phyloP scores from a whole-genome alignment of 2,329 filamentous ascomycete species.

The Diaporthe sp. region DNA sequence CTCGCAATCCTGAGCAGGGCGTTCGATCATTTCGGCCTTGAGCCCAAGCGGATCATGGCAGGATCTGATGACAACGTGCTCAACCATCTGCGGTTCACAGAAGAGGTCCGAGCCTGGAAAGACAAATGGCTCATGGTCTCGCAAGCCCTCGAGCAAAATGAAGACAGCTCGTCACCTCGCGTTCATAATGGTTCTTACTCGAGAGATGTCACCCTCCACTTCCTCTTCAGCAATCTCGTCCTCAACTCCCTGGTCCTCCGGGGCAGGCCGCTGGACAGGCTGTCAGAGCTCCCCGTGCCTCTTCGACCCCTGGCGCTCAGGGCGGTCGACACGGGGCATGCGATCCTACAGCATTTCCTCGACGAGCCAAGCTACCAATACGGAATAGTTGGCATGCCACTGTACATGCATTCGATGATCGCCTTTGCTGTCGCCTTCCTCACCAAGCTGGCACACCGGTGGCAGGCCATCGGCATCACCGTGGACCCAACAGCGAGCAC shows the following conservation, averaged over 20 bases:
- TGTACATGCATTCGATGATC: slow-evolving; percentile 22
- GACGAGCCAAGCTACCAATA: slow-evolving; percentile 5
- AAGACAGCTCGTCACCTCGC: neutral
- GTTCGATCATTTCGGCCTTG: neutral
- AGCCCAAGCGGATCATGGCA: slow-evolving; percentile 7
- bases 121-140: slow-evolving; percentile 1
- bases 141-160: neutral
- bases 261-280: slow-evolving; percentile 3
- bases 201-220: neutral
- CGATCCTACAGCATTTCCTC: slow-evolving; percentile 11
- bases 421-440: slow-evolving; percentile 13
- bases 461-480: slow-evolving; percentile 8
- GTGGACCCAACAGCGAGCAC: slow-evolving; percentile 6
- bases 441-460: neutral
- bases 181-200: neutral
- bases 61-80: slow-evolving; percentile 15
- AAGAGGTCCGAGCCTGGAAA: slow-evolving; percentile 13
- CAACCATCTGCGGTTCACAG: slow-evolving; percentile 14
- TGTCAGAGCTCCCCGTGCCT: neutral
- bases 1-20: slow-evolving; percentile 14
- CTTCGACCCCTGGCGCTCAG: slow-evolving; percentile 1
- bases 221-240: slow-evolving; percentile 21
- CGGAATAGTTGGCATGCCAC: neutral
- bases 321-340: slow-evolving; percentile 1
- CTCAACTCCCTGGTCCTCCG: slow-evolving; percentile 25